A percentile compares a stretch with the other conserved stretches of the same genome.
Conservation (phyloP, 768 basidiomycete species). For the Suillus plorans region DNA sequence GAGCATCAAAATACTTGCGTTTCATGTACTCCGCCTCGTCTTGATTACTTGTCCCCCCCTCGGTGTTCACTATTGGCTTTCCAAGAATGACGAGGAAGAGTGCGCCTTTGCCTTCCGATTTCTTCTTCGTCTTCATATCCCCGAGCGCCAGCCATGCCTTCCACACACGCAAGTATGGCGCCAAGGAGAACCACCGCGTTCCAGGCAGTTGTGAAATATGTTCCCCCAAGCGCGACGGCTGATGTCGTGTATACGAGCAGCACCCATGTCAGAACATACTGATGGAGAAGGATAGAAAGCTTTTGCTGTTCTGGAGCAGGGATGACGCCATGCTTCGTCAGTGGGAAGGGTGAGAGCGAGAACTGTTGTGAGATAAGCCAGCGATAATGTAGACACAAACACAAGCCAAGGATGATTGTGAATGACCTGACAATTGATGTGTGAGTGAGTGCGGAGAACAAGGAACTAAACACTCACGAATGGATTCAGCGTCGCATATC, state of each 20-base stretch:
- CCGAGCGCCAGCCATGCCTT: constrained; percentile 28
- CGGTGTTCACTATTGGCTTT: too few species aligned
- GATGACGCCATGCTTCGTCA: constrained; percentile 22
- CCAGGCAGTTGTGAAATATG: constrained; percentile 60
- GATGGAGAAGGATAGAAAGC: constrained; percentile 48
- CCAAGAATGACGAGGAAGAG: too few species aligned
- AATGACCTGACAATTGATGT: constrained; percentile 43
- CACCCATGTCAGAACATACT: constrained; percentile 59
- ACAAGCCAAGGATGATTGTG: constrained; percentile 59
- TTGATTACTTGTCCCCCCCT: too few species aligned
- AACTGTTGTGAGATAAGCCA: constrained; percentile 51
- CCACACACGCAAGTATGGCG: constrained; percentile 37
- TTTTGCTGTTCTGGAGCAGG: constrained; percentile 44
- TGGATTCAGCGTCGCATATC: constrained; percentile 58
- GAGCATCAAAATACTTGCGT: too few species aligned
- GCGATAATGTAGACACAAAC: constrained; percentile 44
- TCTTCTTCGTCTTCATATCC: constrained; percentile 13
- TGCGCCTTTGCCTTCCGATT: constrained; percentile 3
- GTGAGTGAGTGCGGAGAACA: not conserved
- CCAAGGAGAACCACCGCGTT: constrained; percentile 46
- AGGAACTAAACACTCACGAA: constrained; percentile 44
- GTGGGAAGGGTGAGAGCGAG: constrained; percentile 38
- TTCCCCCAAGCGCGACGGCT: constrained; percentile 45
- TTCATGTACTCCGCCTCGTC: too few species aligned
- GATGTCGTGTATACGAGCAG: constrained; percentile 54